Evolutionary conservation across 2,329 filamentous ascomycete genomes (phyloP).

Genomic region (Alternaria sp.): DNA sequence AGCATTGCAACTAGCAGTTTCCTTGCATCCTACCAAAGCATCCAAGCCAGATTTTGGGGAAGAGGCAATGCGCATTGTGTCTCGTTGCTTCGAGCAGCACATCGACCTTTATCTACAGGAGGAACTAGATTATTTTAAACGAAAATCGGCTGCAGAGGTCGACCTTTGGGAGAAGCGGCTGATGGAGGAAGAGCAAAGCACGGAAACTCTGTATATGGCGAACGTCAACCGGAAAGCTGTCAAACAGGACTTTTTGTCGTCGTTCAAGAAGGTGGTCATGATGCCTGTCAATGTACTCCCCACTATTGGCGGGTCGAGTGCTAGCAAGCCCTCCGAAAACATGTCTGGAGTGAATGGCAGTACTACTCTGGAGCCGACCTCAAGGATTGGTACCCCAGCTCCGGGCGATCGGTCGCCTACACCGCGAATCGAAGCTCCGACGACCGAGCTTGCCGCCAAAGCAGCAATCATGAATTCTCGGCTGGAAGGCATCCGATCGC

Average conservation of each 20-base stretch:
- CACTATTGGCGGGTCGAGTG: conserved; percentile 59
- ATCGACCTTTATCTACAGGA: conserved; percentile 93
- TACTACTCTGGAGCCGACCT: conserved; percentile 40
- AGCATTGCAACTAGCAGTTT: conserved; percentile 77
- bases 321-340: conserved; percentile 49
- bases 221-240: conserved; percentile 94
- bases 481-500: conserved; percentile 90
- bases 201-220: conserved; percentile 95
- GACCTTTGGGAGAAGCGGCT: conserved; percentile 89
- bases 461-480: conserved; percentile 96
- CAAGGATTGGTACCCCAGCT: conserved; percentile 50
- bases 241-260: conserved; percentile 94
- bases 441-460: conserved; percentile 92
- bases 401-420: conserved; percentile 49
- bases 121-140: conserved; percentile 86
- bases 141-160: conserved; percentile 79
- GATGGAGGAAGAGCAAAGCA: conserved; percentile 86
- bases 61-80: conserved; percentile 72
- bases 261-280: conserved; percentile 99
- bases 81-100: conserved; percentile 86
- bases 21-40: conserved; percentile 72
- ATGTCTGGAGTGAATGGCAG: conserved; percentile 37
- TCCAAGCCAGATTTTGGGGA: conserved; percentile 69
- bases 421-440: conserved; percentile 71
- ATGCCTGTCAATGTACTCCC: conserved; percentile 94